A percentile compares a stretch with the other conserved stretches of the same genome.
Conservation (phyloP, 1,284 basidiomycete species). For the Ustilago tritici region DNA sequence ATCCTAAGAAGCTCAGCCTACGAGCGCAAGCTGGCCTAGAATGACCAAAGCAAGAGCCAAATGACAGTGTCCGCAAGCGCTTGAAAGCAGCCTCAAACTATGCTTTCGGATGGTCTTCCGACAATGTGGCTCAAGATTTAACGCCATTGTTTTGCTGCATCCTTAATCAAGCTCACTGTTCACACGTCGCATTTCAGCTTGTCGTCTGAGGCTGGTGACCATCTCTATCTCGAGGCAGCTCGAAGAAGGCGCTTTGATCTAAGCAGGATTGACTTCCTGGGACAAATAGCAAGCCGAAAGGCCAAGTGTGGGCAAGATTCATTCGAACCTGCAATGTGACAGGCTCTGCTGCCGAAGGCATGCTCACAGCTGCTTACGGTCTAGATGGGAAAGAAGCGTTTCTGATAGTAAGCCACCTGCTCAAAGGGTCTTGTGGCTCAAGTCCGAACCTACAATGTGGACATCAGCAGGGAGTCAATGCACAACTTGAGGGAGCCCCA, state of each 20-base stretch:
- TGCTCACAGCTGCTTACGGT: background rate
- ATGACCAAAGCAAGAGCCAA: no score
- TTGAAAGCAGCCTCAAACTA: no score
- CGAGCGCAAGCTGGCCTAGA: no score
- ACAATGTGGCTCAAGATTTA: background rate
- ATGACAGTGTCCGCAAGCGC: no score
- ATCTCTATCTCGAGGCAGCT: no score
- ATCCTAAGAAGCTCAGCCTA: no score
- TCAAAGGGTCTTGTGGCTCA: background rate
- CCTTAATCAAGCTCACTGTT: background rate
- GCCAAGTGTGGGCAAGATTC: slow-evolving; percentile 4
- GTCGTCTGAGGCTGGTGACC: no score
- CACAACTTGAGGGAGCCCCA: no score
- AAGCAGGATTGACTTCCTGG: background rate
- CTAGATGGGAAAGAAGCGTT: background rate
- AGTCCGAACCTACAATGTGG: no score
- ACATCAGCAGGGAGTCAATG: no score
- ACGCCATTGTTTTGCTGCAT: background rate
- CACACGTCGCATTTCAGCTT: background rate
- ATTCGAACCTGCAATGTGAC: slow-evolving; percentile 7
- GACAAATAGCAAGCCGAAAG: background rate
- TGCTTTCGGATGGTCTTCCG: background rate
- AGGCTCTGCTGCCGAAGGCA: background rate
- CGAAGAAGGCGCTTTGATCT: background rate
- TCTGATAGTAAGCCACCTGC: background rate